Conservation (phyloP, 257 asterid genomes). For the Verbena officinalis region DNA sequence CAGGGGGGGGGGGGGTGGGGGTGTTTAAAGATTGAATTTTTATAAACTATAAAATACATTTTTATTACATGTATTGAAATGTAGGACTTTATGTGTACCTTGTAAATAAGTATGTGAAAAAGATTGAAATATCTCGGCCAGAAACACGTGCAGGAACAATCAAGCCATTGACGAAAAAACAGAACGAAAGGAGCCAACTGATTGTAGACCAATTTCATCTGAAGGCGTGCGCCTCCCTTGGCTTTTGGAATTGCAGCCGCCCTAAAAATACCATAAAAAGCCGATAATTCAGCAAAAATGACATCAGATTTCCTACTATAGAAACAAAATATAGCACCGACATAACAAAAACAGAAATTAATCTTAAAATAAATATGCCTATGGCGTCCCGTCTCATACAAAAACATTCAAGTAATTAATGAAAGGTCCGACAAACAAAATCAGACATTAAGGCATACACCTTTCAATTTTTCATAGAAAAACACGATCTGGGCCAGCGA, state of each 20-base stretch:
- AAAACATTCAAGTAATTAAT: background rate
- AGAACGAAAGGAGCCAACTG: slow-evolving; percentile 65
- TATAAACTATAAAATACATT: too few species aligned
- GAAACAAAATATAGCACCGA: background rate
- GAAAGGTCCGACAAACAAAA: background rate
- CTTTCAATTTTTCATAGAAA: slow-evolving; percentile 4
- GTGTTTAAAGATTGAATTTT: too few species aligned
- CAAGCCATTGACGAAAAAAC: slow-evolving; percentile 74
- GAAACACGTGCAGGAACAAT: slow-evolving; percentile 69
- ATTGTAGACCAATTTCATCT: slow-evolving; percentile 81
- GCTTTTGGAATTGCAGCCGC: slow-evolving; percentile 84
- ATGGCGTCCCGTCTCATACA: background rate
- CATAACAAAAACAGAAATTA: slow-evolving; percentile 11
- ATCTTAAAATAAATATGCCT: slow-evolving; percentile 11
- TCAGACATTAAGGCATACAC: background rate
- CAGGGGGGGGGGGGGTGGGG: too few species aligned
- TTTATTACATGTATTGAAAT: background rate
- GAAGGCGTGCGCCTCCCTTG: slow-evolving; percentile 73
- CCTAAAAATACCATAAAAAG: slow-evolving; percentile 43
- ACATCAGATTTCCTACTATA: background rate
- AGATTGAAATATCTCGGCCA: slow-evolving; percentile 63
- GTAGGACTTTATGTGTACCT: slow-evolving; percentile 44
- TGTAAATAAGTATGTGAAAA: slow-evolving; percentile 70
- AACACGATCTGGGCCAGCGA: background rate
- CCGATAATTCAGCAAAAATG: slow-evolving; percentile 11